Evolutionary conservation across 169 alveolate genomes (phyloP).

Genomic region (Eimeria tenella): DNA sequence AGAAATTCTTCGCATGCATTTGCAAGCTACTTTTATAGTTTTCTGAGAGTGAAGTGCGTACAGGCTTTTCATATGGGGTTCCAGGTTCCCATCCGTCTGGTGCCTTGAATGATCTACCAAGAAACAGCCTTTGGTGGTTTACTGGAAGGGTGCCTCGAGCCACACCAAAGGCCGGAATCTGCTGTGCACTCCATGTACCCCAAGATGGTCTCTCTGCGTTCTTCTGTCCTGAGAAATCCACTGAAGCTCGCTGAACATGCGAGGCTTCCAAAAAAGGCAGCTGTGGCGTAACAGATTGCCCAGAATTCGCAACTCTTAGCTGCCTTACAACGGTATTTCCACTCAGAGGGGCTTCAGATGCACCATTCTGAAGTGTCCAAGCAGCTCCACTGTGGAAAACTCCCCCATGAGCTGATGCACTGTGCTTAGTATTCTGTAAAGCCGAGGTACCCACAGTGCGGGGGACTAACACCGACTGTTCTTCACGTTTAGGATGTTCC

Average conservation of each 20-base stretch:
- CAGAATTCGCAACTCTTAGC: neutral
- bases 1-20: neutral
- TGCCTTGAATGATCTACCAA: neutral
- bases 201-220: neutral
- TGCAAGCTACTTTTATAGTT: neutral
- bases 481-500: neutral
- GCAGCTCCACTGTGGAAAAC: neutral
- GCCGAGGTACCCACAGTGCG: neutral
- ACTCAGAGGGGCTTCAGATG: neutral
- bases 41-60: constrained; percentile 56
- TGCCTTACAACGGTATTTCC: neutral
- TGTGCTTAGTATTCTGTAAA: neutral
- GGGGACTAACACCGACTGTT: neutral
- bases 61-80: neutral
- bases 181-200: neutral
- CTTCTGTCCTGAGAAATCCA: neutral
- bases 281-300: neutral
- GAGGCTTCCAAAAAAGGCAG: constrained; percentile 4
- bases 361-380: neutral
- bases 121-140: neutral
- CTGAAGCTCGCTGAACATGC: neutral
- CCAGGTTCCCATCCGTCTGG: neutral
- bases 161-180: constrained; percentile 6
- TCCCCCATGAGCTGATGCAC: neutral
- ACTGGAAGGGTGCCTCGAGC: constrained; percentile 40